Evolutionary conservation across 208 protist genomes (phyloP).

Genomic region (Leishmania gerbilli): DNA sequence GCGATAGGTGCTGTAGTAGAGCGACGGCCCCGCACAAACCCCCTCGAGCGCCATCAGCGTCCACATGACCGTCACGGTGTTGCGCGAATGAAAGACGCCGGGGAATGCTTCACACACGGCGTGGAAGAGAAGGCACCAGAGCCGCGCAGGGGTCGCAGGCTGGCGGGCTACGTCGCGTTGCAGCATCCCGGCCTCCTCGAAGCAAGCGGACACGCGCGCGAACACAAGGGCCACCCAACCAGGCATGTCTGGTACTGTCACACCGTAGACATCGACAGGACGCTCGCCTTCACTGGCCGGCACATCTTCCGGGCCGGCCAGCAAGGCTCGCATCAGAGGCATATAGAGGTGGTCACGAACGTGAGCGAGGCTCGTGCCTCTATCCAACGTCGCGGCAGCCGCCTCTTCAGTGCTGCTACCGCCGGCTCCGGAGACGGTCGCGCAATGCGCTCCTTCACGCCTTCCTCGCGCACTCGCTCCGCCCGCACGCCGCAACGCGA

Average conservation of each 20-base stretch:
- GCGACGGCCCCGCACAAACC: constrained; percentile 12
- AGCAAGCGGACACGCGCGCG: constrained; percentile 21
- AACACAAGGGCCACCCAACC: constrained; percentile 31
- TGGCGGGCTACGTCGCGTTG: constrained; percentile 12
- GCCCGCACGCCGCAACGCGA: constrained; percentile 14
- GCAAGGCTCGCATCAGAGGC: constrained; percentile 11
- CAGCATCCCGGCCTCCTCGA: constrained; percentile 38
- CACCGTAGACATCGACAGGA: background rate
- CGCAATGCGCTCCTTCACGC: background rate
- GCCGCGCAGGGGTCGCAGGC: constrained; percentile 32
- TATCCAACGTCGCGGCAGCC: background rate
- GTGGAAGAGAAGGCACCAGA: constrained; percentile 50
- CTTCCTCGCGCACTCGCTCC: background rate
- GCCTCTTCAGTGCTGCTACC: background rate
- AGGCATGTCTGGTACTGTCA: background rate
- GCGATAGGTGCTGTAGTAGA: constrained; percentile 20
- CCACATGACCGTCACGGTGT: constrained; percentile 51
- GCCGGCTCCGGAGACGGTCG: background rate
- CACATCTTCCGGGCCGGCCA: background rate
- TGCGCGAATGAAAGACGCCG: constrained; percentile 55
- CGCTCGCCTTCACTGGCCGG: background rate
- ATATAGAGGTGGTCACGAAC: constrained; percentile 16
- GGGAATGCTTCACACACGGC: constrained; percentile 40
- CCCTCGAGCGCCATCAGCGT: constrained; percentile 51
- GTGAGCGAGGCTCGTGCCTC: background rate